phyloP scores from a whole-genome alignment of 805 yeast species.

The Monosporozyma servazzii region DNA sequence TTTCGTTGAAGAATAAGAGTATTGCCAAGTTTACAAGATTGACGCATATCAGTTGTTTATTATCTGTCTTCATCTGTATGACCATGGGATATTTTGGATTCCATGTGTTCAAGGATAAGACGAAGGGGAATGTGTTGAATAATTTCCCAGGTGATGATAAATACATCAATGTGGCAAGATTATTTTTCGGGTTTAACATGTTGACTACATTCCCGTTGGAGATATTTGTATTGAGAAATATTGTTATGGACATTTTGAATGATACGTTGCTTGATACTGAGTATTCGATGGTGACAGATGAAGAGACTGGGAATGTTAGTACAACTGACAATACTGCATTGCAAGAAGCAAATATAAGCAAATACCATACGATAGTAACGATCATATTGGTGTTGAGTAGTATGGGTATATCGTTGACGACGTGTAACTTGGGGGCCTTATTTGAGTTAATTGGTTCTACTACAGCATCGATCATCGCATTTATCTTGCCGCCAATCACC shows the following conservation, averaged over 20 bases:
- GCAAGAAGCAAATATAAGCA: constrained; percentile 39
- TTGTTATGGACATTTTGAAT: constrained; percentile 41
- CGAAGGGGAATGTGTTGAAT: constrained; percentile 82
- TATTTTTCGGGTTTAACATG: constrained; percentile 89
- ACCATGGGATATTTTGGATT: constrained; percentile 75
- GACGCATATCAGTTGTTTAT: constrained; percentile 75
- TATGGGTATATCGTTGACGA: constrained; percentile 65
- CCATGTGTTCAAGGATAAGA: constrained; percentile 60
- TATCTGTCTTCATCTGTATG: constrained; percentile 72
- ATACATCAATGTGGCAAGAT: constrained; percentile 75
- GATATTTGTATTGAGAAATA: constrained; percentile 83
- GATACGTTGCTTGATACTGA: constrained; percentile 22
- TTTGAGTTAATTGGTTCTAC: constrained; percentile 88
- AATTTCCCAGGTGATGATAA: constrained; percentile 72
- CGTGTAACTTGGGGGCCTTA: constrained; percentile 85
- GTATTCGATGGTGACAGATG: background rate
- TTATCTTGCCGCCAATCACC: constrained; percentile 82
- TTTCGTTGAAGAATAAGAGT: constrained; percentile 70
- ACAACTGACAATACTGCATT: background rate
- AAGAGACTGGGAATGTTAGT: background rate
- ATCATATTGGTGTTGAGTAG: constrained; percentile 55
- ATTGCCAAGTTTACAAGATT: constrained; percentile 62
- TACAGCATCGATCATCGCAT: constrained; percentile 87
- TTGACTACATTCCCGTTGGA: constrained; percentile 86
- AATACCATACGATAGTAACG: constrained; percentile 39